phyloP scores from a whole-genome alignment of 306 rosid species.

The Psophocarpus tetragonolobus region DNA sequence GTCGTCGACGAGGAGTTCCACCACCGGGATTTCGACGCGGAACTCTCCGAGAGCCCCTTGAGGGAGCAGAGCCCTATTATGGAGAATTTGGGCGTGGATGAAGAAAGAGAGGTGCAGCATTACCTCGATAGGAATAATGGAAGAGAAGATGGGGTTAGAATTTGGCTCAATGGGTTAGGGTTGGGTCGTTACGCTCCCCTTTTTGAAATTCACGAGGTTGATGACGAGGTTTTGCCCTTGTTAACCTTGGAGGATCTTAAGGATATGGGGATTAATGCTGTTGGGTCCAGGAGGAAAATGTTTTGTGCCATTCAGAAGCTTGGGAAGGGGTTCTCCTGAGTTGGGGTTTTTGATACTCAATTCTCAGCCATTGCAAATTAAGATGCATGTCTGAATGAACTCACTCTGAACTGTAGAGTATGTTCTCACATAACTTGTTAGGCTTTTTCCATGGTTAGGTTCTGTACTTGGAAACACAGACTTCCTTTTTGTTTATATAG shows the following conservation, averaged over 20 bases:
- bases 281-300: constrained; percentile 83
- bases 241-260: constrained; percentile 67
- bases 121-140: constrained; percentile 44
- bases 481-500: background rate
- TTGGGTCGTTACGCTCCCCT: constrained; percentile 81
- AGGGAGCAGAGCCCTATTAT: constrained; percentile 46
- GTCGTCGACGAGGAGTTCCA: constrained; percentile 9
- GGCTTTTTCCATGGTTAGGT: constrained; percentile 46
- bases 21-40: constrained; percentile 56
- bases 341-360: too few relatives aligned
- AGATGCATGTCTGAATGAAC: constrained; percentile 41
- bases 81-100: constrained; percentile 63
- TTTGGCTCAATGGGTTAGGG: constrained; percentile 89
- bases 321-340: constrained; percentile 77
- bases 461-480: background rate
- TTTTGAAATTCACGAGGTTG: constrained; percentile 87
- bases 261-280: constrained; percentile 91
- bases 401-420: constrained; percentile 15
- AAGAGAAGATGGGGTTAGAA: constrained; percentile 73
- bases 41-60: constrained; percentile 50
- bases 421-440: constrained; percentile 40
- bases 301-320: constrained; percentile 81
- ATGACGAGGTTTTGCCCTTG: constrained; percentile 85
- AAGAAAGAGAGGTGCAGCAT: constrained; percentile 36
- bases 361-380: constrained; percentile 49